Evolutionary conservation across 495 filamentous ascomycete species (phyloP), one percentile per base, ranked within the genome.

Genomic region (Penicillium dipodomyicola): DNA sequence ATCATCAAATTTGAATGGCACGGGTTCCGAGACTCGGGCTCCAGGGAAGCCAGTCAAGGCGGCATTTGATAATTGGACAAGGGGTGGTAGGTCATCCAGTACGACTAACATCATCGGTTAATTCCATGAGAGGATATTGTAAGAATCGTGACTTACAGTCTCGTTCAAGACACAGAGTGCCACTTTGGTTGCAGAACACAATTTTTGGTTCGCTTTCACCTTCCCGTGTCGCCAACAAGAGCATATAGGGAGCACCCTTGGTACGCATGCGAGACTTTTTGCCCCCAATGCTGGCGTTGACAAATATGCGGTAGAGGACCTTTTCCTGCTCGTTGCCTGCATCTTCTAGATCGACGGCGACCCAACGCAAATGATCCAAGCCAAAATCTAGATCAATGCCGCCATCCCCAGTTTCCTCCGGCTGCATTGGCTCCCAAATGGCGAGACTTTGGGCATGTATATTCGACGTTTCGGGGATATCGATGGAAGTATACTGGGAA

Each of bases 151-250:
- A 59, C 69, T 63, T 43, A 75, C 71, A 73, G 45, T 72, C 65
- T 49, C 74, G 55, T 33, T 74, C 73, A 10, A 78, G 52, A 50
- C 67, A 72, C 39, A 78, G 57, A 9, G 69, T 70, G 14, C 75
- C 74, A 39, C 65, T 72, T 60, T 78, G 75, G 30, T 77, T 78
- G 37, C 73, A 75, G 7, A 78, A 54, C 10, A 73, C 69, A 20
- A 78, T 64, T 30, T 69, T 77, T 9, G 70, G 74, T 19, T 78
- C 74, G 47, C 71, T 74, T 48, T 77, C 69, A 8, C 72, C 72
- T 2, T 73, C 65, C 33, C 61, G 68, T 8, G 71, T 71, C 25
- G 68, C 70, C 10, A 78, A 43, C 12, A 75, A 50, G 5, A 78
- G 61, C 73, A 78, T 67, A 52, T 78, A 78, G 8, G 75, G 72